These are phyloP conservation scores for Cercophora sp. DNA, from an alignment of 495 filamentous ascomycete species.

Conservation along the genomic window DNA sequence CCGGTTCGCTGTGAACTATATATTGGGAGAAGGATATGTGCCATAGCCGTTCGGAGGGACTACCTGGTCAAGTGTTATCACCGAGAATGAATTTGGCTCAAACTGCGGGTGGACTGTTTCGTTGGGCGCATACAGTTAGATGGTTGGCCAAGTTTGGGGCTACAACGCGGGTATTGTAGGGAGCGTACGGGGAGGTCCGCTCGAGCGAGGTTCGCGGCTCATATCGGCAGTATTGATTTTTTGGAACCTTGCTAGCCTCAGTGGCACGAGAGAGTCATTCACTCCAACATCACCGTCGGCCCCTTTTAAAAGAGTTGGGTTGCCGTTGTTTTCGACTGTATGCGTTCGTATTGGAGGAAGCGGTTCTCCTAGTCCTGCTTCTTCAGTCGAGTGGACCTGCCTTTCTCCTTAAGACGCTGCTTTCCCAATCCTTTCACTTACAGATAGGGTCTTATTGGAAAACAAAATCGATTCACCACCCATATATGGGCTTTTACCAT, in stretches of 20 bases:
- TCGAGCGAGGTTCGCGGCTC: not conserved
- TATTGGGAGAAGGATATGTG: not conserved
- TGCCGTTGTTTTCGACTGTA: too few relatives aligned
- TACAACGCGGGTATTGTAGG: not conserved
- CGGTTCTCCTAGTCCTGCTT: not conserved
- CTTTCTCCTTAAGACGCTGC: not conserved
- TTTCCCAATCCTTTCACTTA: too few relatives aligned
- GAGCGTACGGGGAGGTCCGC: not conserved
- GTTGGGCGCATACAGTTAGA: not conserved
- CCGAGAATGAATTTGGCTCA: not conserved
- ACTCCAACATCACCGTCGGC: too few relatives aligned
- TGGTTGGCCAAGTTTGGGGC: not conserved
- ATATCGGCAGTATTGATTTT: not conserved
- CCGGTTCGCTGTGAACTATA: not conserved
- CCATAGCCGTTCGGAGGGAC: not conserved
- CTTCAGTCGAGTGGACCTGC: not conserved
- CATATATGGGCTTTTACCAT: too few relatives aligned
- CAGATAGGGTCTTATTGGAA: too few relatives aligned
- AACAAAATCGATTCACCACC: too few relatives aligned
- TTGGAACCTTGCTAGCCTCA: not conserved
- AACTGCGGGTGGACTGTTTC: not conserved
- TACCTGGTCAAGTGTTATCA: not conserved
- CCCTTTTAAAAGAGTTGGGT: too few relatives aligned
- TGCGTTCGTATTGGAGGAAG: too few relatives aligned
- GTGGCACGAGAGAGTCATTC: too few relatives aligned